Evolutionary conservation across 495 filamentous ascomycete species (phyloP).

Genomic region (Annulohypoxylon moriforme): DNA sequence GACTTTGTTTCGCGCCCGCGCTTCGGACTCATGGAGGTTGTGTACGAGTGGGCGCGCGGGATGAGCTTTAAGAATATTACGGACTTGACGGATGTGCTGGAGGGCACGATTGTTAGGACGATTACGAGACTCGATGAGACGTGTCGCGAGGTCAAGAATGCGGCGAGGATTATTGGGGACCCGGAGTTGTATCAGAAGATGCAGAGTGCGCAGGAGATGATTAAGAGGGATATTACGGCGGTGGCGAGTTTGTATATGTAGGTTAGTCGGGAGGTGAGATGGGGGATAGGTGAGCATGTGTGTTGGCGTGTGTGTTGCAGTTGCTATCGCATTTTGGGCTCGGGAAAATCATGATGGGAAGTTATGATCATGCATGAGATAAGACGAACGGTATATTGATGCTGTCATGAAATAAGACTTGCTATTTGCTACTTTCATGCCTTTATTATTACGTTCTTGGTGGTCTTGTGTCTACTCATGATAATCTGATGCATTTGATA

Average conservation of each 20-base stretch:
- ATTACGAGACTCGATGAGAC: constrained; percentile 95
- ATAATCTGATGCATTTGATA: background rate
- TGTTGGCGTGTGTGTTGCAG: background rate
- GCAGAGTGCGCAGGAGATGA: constrained; percentile 94
- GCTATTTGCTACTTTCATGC: background rate
- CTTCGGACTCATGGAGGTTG: constrained; percentile 95
- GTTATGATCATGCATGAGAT: background rate
- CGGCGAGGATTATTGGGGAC: constrained; percentile 95
- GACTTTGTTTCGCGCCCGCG: constrained; percentile 88
- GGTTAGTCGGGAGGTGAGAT: too few relatives aligned
- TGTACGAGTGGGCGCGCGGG: constrained; percentile 97
- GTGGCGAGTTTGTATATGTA: constrained; percentile 88
- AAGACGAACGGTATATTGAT: background rate
- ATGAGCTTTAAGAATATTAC: constrained; percentile 99
- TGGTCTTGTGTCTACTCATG: background rate
- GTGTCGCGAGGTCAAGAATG: constrained; percentile 96
- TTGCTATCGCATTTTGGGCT: background rate
- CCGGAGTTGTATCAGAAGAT: constrained; percentile 94
- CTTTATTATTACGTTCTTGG: background rate
- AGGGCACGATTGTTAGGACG: constrained; percentile 94
- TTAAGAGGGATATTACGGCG: constrained; percentile 93
- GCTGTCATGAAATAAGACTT: background rate
- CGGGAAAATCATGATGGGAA: background rate
- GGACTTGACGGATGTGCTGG: constrained; percentile 93
- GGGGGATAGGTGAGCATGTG: background rate